Evolutionary conservation across 1,284 basidiomycete genomes (phyloP), one percentile per base, ranked within the genome.

Genomic region (Mycena sp.): DNA sequence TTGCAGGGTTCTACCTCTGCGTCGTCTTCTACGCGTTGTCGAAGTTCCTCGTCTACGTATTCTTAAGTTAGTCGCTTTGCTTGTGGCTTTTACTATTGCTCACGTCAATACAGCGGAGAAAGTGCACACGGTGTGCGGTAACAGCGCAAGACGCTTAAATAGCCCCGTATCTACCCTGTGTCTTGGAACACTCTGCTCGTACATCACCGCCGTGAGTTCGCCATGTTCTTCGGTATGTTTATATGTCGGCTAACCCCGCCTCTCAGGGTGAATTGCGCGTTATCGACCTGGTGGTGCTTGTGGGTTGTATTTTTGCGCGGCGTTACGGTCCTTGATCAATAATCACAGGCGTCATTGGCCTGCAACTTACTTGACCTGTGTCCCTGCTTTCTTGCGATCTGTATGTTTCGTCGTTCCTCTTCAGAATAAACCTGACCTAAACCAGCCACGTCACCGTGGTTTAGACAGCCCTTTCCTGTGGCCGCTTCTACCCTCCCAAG

Each of bases 391-490:
- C 71, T 10, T 78, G 76, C 63, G 77, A 78, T 58, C 61, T 77
- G 77, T 78, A 38, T 58, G 74, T 66, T 7, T 10, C 55, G 30
- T 5, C 32, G 14, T 44, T 28, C n/a, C n/a, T n/a, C n/a, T 43
- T 19, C 29, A 25, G 23, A 3, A 9, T 16, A 21, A 29, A 23
- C 19, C 11, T 11, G 17, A 16, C 12, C n/a, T 16, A 35, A 28
- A 38, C 9, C 55, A 80, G 79, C 0, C 72, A 75, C 63, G 73
- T 83, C 68, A 83, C 80, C 65, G 53, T 81, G n/a, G 71, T 80
- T 61, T 73, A 85, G 45, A 84, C 83, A 0, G 67, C 65, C 4
- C 76, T 84, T 86, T 86, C 72, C 68, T 85, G 11, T 78, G 77
- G 72, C 85, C 85, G 0, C 72, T 87, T 6, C 67, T 78, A 35